A percentile compares a stretch with the other conserved stretches of the same genome.
phyloP scores from a whole-genome alignment of 768 basidiomycete genomes.

The Leucosporidium creatinivorum region DNA sequence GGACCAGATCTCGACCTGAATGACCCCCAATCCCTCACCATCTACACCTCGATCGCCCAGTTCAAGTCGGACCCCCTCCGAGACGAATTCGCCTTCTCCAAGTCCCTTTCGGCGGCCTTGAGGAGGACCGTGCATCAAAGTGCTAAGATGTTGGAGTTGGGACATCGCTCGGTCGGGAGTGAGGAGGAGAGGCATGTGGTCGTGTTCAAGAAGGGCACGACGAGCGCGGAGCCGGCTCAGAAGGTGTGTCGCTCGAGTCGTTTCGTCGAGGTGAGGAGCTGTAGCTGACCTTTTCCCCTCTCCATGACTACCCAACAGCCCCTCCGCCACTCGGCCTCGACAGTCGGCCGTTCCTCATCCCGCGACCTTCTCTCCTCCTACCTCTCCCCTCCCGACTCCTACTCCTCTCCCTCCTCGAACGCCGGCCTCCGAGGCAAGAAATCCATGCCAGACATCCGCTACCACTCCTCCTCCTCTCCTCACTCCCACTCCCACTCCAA shows the following conservation, averaged over 20 bases:
- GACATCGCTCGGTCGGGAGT: conserved; percentile 86
- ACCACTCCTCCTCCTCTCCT: too few species aligned
- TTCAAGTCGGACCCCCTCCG: conserved; percentile 98
- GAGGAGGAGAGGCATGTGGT: conserved; percentile 90
- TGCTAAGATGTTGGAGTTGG: conserved; percentile 91
- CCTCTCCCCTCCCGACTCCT: conserved; percentile 16
- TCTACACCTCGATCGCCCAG: conserved; percentile 88
- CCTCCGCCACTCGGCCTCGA: conserved; percentile 12
- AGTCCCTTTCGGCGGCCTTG: conserved; percentile 73
- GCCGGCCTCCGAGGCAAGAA: conserved; percentile 79
- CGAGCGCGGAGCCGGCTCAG: background rate
- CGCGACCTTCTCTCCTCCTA: conserved; percentile 42
- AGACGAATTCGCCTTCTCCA: conserved; percentile 94
- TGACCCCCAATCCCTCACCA: conserved; percentile 89
- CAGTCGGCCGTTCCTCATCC: conserved; percentile 4
- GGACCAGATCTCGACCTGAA: conserved; percentile 80
- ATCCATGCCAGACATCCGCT: conserved; percentile 89
- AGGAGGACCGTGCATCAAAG: conserved; percentile 88
- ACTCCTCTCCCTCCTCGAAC: conserved; percentile 42
- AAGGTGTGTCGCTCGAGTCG: background rate
- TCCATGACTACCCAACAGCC: background rate
- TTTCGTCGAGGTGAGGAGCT: background rate
- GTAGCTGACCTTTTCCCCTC: background rate
- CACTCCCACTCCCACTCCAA: background rate
- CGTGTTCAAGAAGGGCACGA: conserved; percentile 51